Conservation (phyloP, 1,139 yeast species). For the Magnusiomyces suaveolens region DNA sequence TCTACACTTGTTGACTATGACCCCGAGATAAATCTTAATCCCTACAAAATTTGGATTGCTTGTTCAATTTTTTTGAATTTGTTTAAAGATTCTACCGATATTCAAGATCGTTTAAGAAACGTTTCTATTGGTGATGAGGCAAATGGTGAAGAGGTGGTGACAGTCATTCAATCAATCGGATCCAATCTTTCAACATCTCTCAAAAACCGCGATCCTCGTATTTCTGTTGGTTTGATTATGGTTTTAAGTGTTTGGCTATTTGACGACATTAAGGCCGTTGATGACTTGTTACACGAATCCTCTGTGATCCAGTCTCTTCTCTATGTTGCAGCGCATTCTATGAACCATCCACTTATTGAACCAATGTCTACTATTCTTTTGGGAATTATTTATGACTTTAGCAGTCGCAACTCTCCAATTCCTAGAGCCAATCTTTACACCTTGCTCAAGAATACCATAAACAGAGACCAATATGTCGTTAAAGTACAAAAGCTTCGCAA, state of each 20-base stretch:
- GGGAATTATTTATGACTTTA: conserved; percentile 77
- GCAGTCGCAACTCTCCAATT: conserved; percentile 61
- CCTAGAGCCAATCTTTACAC: conserved; percentile 55
- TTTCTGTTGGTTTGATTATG: conserved; percentile 71
- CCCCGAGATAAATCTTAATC: conserved; percentile 65
- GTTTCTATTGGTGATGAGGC: conserved; percentile 58
- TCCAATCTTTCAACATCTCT: conserved; percentile 65
- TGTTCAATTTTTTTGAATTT: conserved; percentile 54
- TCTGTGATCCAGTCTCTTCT: conserved; percentile 59
- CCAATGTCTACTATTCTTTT: conserved; percentile 66
- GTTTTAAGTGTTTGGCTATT: conserved; percentile 66
- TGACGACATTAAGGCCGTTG: conserved; percentile 67
- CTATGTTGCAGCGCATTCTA: conserved; percentile 54
- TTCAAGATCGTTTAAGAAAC: conserved; percentile 42
- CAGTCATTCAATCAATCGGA: conserved; percentile 69
- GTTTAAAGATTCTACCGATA: conserved; percentile 45
- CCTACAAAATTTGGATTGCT: conserved; percentile 84
- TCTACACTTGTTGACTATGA: conserved; percentile 68
- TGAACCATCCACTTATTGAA: conserved; percentile 53
- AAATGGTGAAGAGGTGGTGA: conserved; percentile 62
- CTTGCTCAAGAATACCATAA: conserved; percentile 58
- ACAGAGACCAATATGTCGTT: conserved; percentile 68
- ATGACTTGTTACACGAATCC: conserved; percentile 63
- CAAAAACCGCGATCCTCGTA: conserved; percentile 58
- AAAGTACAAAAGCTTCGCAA: conserved; percentile 68